Evolutionary conservation across 2,329 filamentous ascomycete genomes (phyloP).

Genomic region (Endocalyx cinctus): DNA sequence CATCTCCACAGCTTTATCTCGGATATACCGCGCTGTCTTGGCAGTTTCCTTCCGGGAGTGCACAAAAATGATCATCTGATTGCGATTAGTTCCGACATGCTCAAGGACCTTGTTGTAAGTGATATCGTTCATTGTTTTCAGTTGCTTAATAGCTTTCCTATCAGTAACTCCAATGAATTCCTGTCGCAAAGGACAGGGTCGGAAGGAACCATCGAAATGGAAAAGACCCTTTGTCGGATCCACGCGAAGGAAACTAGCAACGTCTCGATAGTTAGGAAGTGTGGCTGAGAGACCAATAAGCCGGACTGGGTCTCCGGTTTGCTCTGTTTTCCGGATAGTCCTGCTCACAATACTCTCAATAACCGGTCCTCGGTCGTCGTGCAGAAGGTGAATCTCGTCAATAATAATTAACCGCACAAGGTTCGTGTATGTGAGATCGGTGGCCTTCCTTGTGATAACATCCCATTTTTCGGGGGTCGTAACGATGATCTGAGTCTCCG

Average conservation of each 20-base stretch:
- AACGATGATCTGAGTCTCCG: conserved; percentile 96
- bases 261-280: conserved; percentile 92
- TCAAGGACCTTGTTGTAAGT: conserved; percentile 97
- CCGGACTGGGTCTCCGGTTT: conserved; percentile 88
- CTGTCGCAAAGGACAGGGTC: conserved; percentile 90
- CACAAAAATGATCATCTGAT: conserved; percentile 99
- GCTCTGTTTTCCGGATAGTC: conserved; percentile 88
- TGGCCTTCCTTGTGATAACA: conserved; percentile 96
- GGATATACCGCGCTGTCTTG: conserved; percentile 93
- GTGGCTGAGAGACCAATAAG: conserved; percentile 92
- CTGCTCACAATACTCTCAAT: conserved; percentile 94
- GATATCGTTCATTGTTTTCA: conserved; percentile 99
- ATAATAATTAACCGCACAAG: conserved; percentile 95
- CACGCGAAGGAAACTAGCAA: conserved; percentile 89
- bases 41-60: conserved; percentile 97
- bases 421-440: conserved; percentile 93
- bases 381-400: conserved; percentile 94
- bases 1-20: conserved; percentile 93
- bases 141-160: conserved; percentile 96
- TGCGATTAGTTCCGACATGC: conserved; percentile 85
- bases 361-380: conserved; percentile 95
- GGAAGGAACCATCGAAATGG: conserved; percentile 92
- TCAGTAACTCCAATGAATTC: conserved; percentile 98
- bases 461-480: conserved; percentile 99
- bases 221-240: conserved; percentile 82